phyloP scores from a whole-genome alignment of 2,329 filamentous ascomycete species.

The Nigrospora oryzae region DNA sequence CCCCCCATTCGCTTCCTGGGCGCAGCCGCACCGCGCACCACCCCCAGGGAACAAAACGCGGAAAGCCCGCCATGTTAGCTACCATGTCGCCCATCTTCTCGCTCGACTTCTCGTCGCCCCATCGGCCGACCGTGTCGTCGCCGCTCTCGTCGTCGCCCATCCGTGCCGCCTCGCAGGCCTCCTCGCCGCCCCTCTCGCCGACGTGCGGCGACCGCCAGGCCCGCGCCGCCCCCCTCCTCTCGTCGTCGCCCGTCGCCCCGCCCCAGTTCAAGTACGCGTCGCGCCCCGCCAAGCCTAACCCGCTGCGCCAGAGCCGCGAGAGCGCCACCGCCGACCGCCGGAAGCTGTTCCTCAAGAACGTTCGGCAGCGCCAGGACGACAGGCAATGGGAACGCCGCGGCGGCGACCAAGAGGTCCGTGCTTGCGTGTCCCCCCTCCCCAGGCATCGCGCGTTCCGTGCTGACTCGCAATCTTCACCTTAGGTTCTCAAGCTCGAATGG shows the following conservation, averaged over 20 bases:
- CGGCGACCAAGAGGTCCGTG: conserved; percentile 49
- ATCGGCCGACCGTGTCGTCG: conserved; percentile 41
- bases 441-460: not conserved
- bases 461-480: not conserved
- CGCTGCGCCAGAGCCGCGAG: conserved; percentile 51
- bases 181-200: conserved; percentile 33
- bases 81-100: conserved; percentile 32
- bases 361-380: conserved; percentile 52
- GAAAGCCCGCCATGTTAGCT: conserved; percentile 21
- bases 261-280: conserved; percentile 37
- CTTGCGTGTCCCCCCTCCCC: not conserved
- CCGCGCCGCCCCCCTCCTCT: conserved; percentile 24
- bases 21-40: too few species aligned
- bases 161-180: conserved; percentile 39
- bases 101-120: conserved; percentile 26
- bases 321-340: conserved; percentile 55
- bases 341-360: conserved; percentile 60
- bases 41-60: not conserved
- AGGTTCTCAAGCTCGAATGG: conserved; percentile 35
- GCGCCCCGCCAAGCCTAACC: conserved; percentile 53
- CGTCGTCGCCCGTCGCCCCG: conserved; percentile 22
- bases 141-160: conserved; percentile 52
- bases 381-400: conserved; percentile 51
- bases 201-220: conserved; percentile 28
- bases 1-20: too few species aligned